phyloP scores from a whole-genome alignment of 129 eudicot species.

The Ambrosia artemisiifolia region DNA sequence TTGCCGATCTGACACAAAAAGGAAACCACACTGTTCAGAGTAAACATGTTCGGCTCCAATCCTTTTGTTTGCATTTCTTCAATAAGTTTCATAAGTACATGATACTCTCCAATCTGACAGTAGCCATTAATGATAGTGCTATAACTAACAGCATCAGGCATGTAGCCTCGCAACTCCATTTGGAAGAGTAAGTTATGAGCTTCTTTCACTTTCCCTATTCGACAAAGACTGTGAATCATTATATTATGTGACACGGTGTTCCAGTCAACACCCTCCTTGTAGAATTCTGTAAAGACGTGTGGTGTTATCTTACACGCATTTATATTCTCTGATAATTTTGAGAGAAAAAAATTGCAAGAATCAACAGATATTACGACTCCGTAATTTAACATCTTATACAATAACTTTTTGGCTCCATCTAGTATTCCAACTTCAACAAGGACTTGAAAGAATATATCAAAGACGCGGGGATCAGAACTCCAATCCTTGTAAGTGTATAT shows the following conservation, averaged over 20 bases:
- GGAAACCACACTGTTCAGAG: slow-evolving; percentile 61
- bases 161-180: slow-evolving; percentile 74
- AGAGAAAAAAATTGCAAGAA: slow-evolving; percentile 67
- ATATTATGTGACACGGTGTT: slow-evolving; percentile 75
- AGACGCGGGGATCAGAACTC: slow-evolving; percentile 76
- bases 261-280: slow-evolving; percentile 65
- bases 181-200: slow-evolving; percentile 77
- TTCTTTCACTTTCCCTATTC: slow-evolving; percentile 66
- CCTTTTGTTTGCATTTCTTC: slow-evolving; percentile 68
- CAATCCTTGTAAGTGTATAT: slow-evolving; percentile 88
- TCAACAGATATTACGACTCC: slow-evolving; percentile 68
- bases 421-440: slow-evolving; percentile 66
- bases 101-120: slow-evolving; percentile 59
- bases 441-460: slow-evolving; percentile 81
- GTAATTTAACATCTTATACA: slow-evolving; percentile 66
- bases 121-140: slow-evolving; percentile 83
- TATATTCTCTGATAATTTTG: slow-evolving; percentile 41
- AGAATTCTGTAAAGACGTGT: slow-evolving; percentile 48
- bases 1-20: slow-evolving; percentile 71
- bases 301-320: slow-evolving; percentile 40
- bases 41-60: slow-evolving; percentile 70
- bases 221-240: slow-evolving; percentile 63
- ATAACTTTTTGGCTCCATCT: slow-evolving; percentile 59
- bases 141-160: slow-evolving; percentile 72
- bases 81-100: slow-evolving; percentile 44